Conservation (phyloP, 2,329 filamentous ascomycete species). For the Fusarium redolens region DNA sequence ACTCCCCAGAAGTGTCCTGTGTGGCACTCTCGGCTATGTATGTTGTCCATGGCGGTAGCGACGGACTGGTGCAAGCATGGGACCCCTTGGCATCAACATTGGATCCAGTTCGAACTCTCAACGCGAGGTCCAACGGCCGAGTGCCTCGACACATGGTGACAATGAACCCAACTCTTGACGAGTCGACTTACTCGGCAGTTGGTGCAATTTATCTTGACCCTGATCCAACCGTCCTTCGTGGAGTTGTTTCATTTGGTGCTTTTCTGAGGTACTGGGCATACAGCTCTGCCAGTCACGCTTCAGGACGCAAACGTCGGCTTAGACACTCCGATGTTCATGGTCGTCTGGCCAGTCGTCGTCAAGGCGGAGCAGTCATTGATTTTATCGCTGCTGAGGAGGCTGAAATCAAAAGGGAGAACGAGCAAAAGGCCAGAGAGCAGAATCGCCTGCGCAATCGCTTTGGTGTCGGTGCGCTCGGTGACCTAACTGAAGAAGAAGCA, state of each 20-base stretch:
- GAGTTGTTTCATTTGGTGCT: conserved; percentile 87
- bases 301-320: conserved; percentile 81
- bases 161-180: conserved; percentile 67
- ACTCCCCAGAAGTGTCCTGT: conserved; percentile 87
- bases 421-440: conserved; percentile 73
- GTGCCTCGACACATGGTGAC: conserved; percentile 77
- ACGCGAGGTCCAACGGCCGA: conserved; percentile 84
- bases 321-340: conserved; percentile 73
- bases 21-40: conserved; percentile 87
- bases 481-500: conserved; percentile 74
- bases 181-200: conserved; percentile 82
- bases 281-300: conserved; percentile 81
- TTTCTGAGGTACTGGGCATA: conserved; percentile 95
- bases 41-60: conserved; percentile 91
- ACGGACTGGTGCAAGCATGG: conserved; percentile 96
- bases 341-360: conserved; percentile 61
- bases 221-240: conserved; percentile 85
- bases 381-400: conserved; percentile 89
- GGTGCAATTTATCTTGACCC: conserved; percentile 89
- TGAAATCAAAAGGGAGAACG: conserved; percentile 80
- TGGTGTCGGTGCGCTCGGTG: conserved; percentile 77
- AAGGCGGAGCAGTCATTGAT: conserved; percentile 77
- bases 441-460: conserved; percentile 82
- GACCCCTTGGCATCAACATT: conserved; percentile 87
- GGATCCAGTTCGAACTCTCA: conserved; percentile 85